Evolutionary conservation across 2,329 filamentous ascomycete genomes (phyloP).

Genomic region (Lasiodiplodia hormozganensis): DNA sequence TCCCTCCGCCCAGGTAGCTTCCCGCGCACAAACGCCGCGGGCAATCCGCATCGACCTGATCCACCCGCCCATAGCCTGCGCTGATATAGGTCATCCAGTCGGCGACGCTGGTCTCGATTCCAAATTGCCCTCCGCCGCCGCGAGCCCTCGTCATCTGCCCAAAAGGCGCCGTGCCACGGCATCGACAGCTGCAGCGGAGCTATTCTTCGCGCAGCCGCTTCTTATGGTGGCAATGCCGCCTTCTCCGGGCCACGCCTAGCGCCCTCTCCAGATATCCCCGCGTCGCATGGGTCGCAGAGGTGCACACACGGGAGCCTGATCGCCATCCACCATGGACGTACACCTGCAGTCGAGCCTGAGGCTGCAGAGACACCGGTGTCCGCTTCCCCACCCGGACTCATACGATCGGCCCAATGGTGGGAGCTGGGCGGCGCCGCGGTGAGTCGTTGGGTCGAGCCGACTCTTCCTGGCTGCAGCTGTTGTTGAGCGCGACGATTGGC

Average conservation of each 20-base stretch:
- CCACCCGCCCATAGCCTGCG: conserved; percentile 15
- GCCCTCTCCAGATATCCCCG: neutral
- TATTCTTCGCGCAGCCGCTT: conserved; percentile 8
- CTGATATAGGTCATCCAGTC: conserved; percentile 26
- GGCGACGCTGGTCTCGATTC: conserved; percentile 11
- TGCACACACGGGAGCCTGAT: conserved; percentile 2
- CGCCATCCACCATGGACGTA: neutral
- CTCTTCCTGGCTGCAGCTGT: conserved; percentile 20
- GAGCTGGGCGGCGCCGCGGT: conserved; percentile 1
- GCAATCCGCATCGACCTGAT: conserved; percentile 3
- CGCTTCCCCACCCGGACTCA: conserved; percentile 9
- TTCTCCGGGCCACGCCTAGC: neutral
- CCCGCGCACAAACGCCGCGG: conserved; percentile 15
- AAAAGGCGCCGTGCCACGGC: neutral
- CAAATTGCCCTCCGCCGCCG: conserved; percentile 10
- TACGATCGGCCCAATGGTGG: conserved; percentile 20
- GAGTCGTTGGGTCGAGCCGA: conserved; percentile 5
- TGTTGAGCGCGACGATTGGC: conserved; percentile 15
- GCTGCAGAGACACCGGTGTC: conserved; percentile 18
- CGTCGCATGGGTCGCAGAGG: neutral
- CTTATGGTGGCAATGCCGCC: neutral
- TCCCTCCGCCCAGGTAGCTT: conserved; percentile 18
- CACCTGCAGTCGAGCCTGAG: conserved; percentile 1
- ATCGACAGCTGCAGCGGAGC: neutral
- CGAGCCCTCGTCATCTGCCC: conserved; percentile 16